Base-by-base conservation (phyloP, 345 rosid species). In the Bruguiera gymnorhiza region DNA sequence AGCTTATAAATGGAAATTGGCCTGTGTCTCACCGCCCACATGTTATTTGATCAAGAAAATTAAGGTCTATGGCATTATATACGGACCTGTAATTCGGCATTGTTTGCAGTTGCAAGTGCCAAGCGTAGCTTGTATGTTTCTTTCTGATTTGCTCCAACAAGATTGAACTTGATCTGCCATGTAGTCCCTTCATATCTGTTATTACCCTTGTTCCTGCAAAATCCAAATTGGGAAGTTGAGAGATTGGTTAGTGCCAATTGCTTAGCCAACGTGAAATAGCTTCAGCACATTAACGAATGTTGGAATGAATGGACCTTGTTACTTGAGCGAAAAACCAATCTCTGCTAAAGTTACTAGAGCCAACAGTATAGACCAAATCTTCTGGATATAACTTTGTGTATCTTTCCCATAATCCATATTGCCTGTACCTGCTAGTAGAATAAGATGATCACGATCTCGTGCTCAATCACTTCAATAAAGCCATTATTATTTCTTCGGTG, bases 241-340 rank as follows among this genome's bases (percentile, higher is more conserved):
- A 43, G 50, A 43, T 43, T 43, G 50, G 4, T 43, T 43, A 43
- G 19, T 43, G 50, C 50, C 19, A 43, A 43, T 43, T 13, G 50
- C 50, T 43, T 3, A 3, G 3, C 50, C 2, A 43, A 43, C 15
- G 13, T 43, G 50, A 43, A 43, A 43, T 43, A 11, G 18, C 50
- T 43, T 3, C 5, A 43, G 60, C 9, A 21, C 1, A 8, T 8
- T 23, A 23, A 4, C 60, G 23, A 26, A 55, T 23, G 15, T 55
- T 55, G 60, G 18, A 55, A 24, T 30, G 16, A 27, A 55, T 55
- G 31, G 29, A 67, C 98, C 97, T 93, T 30, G 88, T 81, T 53
- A 83, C 90, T 70, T 93, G 98, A 59, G 85, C 90, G 43, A 83
- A 93, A 74, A 89, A 89, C 97, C 98, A 93, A 61, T 90, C 97